These are phyloP conservation scores for Penicillium fuscoglaucum DNA, from an alignment of 2,329 filamentous ascomycete genomes.

Conservation along the genomic window DNA sequence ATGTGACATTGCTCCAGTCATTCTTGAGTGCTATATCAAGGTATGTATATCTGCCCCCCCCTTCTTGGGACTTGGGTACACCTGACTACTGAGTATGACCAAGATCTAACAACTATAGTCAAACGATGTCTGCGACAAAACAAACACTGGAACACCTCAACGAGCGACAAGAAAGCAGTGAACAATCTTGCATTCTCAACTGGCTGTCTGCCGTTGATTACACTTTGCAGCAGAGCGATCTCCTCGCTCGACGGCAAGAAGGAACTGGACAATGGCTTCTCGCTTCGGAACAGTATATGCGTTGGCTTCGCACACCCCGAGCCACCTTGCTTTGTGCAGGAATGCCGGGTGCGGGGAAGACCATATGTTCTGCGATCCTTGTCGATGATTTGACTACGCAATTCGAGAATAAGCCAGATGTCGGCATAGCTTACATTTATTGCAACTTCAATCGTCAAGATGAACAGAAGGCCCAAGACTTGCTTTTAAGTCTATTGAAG, in stretches of 20 bases:
- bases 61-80: no score
- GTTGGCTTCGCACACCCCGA: constrained; percentile 12
- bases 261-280: constrained; percentile 28
- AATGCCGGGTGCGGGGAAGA: constrained; percentile 25
- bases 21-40: neutral
- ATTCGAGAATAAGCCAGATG: constrained; percentile 18
- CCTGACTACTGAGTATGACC: no score
- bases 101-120: neutral
- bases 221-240: constrained; percentile 18
- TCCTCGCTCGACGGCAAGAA: constrained; percentile 5
- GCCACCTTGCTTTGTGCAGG: constrained; percentile 20
- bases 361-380: constrained; percentile 31
- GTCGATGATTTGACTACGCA: constrained; percentile 42
- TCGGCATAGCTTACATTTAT: constrained; percentile 51
- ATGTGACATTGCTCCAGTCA: constrained; percentile 1
- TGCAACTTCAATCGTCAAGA: constrained; percentile 45
- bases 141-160: neutral
- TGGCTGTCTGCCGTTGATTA: constrained; percentile 1
- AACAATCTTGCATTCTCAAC: constrained; percentile 6
- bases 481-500: constrained; percentile 41
- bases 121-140: neutral
- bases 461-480: constrained; percentile 37
- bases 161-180: neutral
- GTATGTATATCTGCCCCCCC: neutral
- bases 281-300: constrained; percentile 15